Evolutionary conservation across 208 protist genomes (phyloP), one percentile per base, ranked within the genome.

Genomic region (Leishmania guyanensis): DNA sequence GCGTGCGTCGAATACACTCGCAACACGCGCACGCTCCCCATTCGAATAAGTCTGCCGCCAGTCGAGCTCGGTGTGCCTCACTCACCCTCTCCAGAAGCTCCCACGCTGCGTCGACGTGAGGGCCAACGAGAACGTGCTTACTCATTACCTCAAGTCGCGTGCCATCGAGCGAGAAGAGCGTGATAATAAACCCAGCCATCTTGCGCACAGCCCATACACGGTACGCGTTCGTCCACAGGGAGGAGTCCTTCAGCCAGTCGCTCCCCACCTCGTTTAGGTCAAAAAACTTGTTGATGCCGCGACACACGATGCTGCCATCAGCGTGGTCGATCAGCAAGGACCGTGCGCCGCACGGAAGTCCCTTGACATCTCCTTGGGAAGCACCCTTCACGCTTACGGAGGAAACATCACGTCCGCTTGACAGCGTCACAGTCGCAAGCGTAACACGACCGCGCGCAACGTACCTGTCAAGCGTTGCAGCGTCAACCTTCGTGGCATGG

Each of bases 211-310:
- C 83, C 86, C 86, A 95, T 43, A 95, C 84, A 53, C 48, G n/a
- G 48, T 87, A 90, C 29, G 43, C n/a, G 17, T 58, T 14, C 26
- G 64, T 39, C 92, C 92, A 95, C 48, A 95, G 72, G 3, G 48
- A 43, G 29, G 60, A 39, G 39, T 92, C 89, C 9, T 72, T 39
- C 54, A 86, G 17, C 89, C 87, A 90, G n/a, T 77, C 81, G n/a
- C 60, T 48, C 48, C 86, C 81, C 22, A 95, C 88, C 14, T 90
- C 89, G 20, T 82, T 85, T 10, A 93, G 20, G 74, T 96, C 93
- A 78, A 95, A 91, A 71, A 98, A 98, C 79, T 98, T 98, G 83
- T 98, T 97, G 43, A 98, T 81, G 53, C 95, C 93, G 64, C 95
- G 89, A 56, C 91, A 87, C n/a, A 92, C 72, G 56, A 98, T 91